Evolutionary conservation across 1,139 yeast genomes (phyloP).

Genomic region (Pneumocystis sp.): DNA sequence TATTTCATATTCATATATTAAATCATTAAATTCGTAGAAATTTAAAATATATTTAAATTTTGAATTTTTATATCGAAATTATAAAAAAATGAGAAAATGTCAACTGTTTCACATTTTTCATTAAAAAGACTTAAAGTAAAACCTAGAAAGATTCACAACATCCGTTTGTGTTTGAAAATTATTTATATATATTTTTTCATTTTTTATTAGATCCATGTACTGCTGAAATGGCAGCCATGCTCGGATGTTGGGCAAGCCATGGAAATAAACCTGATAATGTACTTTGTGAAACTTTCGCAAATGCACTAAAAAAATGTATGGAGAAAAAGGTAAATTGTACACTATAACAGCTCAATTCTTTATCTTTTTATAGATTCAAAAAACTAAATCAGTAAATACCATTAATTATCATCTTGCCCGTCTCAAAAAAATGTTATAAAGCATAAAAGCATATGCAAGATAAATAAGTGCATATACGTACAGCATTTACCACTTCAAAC

Average conservation of each 20-base stretch:
- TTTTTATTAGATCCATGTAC: constrained; percentile 9
- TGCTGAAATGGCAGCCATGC: constrained; percentile 13
- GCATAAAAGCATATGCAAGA: not conserved
- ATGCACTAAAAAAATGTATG: constrained; percentile 10
- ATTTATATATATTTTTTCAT: not conserved
- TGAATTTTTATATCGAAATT: not conserved
- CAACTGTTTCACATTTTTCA: not conserved
- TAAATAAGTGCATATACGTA: too few species aligned
- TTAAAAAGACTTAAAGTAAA: not conserved
- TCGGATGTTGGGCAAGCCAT: constrained; percentile 13
- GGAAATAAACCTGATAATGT: constrained; percentile 10
- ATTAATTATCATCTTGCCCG: constrained; percentile 13
- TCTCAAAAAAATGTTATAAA: constrained; percentile 9
- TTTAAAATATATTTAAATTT: not conserved
- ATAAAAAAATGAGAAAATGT: not conserved
- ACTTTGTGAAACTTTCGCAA: constrained; percentile 10
- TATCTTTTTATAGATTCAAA: constrained; percentile 1
- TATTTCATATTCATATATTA: not conserved
- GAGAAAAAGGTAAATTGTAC: constrained; percentile 4
- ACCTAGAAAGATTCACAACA: not conserved
- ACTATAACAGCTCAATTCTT: not conserved
- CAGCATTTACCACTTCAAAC: too few species aligned
- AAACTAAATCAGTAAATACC: constrained; percentile 9
- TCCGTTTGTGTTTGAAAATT: not conserved
- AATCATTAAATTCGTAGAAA: not conserved